Conservation (phyloP, 176 grass and related monocot species). For the Pharus latifolius region DNA sequence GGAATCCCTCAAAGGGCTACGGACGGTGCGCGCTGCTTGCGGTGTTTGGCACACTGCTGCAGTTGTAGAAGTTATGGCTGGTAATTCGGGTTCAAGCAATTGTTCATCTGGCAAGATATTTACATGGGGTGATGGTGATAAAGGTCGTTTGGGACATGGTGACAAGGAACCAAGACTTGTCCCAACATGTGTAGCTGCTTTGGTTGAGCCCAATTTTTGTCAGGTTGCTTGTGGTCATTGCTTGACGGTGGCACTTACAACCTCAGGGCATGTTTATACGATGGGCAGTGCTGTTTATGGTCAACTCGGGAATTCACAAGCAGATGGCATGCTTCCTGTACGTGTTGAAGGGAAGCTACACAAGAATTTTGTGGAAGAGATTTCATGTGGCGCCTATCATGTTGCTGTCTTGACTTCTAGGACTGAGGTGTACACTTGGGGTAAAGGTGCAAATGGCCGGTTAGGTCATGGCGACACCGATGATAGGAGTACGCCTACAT, state of each 20-base stretch:
- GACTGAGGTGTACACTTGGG: conserved; percentile 97
- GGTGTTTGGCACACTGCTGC: conserved; percentile 99
- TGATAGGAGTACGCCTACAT: conserved; percentile 68
- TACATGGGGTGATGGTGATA: conserved; percentile 99
- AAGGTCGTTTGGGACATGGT: conserved; percentile 92
- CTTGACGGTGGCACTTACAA: conserved; percentile 87
- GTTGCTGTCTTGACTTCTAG: conserved; percentile 85
- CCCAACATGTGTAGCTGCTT: conserved; percentile 90
- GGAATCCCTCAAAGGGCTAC: conserved; percentile 87
- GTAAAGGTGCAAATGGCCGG: conserved; percentile 93
- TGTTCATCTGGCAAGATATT: conserved; percentile 92
- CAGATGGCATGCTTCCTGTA: conserved; percentile 70
- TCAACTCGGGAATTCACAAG: conserved; percentile 81
- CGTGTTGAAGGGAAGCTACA: conserved; percentile 86
- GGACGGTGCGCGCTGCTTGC: conserved; percentile 83
- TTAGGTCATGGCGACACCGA: conserved; percentile 93
- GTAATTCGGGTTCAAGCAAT: conserved; percentile 85
- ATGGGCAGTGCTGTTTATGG: conserved; percentile 89
- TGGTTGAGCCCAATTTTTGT: conserved; percentile 96
- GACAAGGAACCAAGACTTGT: conserved; percentile 69
- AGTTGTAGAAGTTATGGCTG: conserved; percentile 92
- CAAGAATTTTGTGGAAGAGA: conserved; percentile 97
- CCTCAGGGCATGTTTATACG: conserved; percentile 91
- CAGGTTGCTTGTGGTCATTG: conserved; percentile 94
- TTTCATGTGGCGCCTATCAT: conserved; percentile 95